A percentile compares a stretch with the other conserved stretches of the same genome.
phyloP scores from a whole-genome alignment of 2,329 filamentous ascomycete species.

The Trichoderma cornu-damae region DNA sequence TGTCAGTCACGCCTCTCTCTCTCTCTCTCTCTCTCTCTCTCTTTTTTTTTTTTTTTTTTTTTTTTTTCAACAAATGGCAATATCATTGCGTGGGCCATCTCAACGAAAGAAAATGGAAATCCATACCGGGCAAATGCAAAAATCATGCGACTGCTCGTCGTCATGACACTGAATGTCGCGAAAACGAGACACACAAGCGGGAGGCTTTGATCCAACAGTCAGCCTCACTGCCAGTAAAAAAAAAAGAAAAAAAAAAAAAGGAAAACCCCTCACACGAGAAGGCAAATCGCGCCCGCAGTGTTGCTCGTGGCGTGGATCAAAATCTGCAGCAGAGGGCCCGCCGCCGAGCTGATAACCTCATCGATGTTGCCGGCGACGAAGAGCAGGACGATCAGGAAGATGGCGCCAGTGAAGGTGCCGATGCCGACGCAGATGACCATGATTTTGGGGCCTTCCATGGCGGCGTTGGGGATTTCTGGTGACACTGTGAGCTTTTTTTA shows the following conservation, averaged over 20 bases:
- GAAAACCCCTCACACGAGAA: constrained; percentile 49
- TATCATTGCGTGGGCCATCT: too few species aligned
- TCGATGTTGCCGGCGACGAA: constrained; percentile 58
- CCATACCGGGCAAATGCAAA: constrained; percentile 53
- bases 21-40: too few species aligned
- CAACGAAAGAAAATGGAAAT: constrained; percentile 33
- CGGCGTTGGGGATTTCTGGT: constrained; percentile 30
- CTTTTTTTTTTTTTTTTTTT: too few species aligned
- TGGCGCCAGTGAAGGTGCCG: constrained; percentile 56
- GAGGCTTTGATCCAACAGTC: constrained; percentile 28
- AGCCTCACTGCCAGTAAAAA: not conserved
- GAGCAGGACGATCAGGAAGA: constrained; percentile 58
- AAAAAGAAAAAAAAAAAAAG: not conserved
- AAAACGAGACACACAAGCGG: constrained; percentile 60
- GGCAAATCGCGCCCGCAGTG: constrained; percentile 56
- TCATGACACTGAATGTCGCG: constrained; percentile 59
- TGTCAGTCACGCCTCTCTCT: too few species aligned
- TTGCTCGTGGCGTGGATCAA: constrained; percentile 57
- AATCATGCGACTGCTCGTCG: constrained; percentile 60
- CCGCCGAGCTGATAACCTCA: constrained; percentile 48
- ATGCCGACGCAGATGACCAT: constrained; percentile 56
- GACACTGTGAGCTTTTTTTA: not conserved
- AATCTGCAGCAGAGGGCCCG: constrained; percentile 58
- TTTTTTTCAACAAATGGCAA: too few species aligned
- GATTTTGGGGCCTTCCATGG: constrained; percentile 30